Percentiles rank a stretch among this genome's conserved stretches.
phyloP scores from a whole-genome alignment of 164 flowering plant species.

The Magnolia officinalis region DNA sequence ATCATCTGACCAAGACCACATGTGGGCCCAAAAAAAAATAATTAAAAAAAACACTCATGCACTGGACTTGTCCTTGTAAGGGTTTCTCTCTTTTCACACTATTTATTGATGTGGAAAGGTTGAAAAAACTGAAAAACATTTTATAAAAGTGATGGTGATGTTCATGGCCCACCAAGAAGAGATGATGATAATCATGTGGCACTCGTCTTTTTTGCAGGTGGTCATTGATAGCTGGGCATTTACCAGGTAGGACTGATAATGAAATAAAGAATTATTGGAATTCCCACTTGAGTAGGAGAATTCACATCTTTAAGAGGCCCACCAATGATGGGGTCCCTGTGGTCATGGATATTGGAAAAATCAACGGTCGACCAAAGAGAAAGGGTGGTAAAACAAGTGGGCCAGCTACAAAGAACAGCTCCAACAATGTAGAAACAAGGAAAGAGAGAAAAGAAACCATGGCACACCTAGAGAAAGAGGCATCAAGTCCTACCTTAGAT shows the following conservation, averaged over 20 bases:
- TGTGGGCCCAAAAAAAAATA: too few species aligned
- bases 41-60: too few species aligned
- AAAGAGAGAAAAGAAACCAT: constrained; percentile 7
- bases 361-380: constrained; percentile 17
- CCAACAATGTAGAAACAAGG: not conserved
- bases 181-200: not conserved
- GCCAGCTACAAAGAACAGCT: constrained; percentile 31
- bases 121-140: not conserved
- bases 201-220: constrained; percentile 45
- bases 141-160: not conserved
- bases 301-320: constrained; percentile 43
- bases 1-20: too few species aligned
- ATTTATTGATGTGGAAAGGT: not conserved
- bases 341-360: constrained; percentile 15
- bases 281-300: constrained; percentile 68
- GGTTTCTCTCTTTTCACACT: too few species aligned
- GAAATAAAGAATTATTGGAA: constrained; percentile 94
- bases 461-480: constrained; percentile 5
- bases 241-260: constrained; percentile 91
- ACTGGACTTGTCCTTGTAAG: too few species aligned
- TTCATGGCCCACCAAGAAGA: not conserved
- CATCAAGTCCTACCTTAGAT: not conserved
- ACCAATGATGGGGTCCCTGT: constrained; percentile 9
- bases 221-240: constrained; percentile 72
- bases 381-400: constrained; percentile 30